Evolutionary conservation across 768 basidiomycete species (phyloP).

Genomic region (Boletus insuetus): DNA sequence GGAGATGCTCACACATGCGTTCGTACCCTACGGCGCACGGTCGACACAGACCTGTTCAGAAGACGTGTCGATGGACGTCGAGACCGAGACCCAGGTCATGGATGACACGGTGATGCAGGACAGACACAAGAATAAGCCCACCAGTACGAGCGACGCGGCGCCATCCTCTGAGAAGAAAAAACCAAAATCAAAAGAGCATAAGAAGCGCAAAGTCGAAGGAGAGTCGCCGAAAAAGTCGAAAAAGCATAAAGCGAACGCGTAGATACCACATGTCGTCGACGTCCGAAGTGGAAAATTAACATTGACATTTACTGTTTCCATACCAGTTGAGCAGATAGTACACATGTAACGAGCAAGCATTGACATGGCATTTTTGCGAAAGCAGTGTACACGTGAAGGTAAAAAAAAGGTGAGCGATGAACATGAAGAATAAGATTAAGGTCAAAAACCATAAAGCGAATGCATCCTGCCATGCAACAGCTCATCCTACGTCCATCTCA

Average conservation of each 20-base stretch:
- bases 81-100: slow-evolving; percentile 23
- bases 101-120: no score
- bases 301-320: neutral
- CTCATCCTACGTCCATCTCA: slow-evolving; percentile 69
- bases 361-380: slow-evolving; percentile 6
- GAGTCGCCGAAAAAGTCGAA: slow-evolving; percentile 46
- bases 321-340: slow-evolving; percentile 15
- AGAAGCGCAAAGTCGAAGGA: slow-evolving; percentile 49
- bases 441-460: neutral
- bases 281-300: no score
- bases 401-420: slow-evolving; percentile 21
- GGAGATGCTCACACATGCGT: slow-evolving; percentile 61
- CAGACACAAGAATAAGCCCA: slow-evolving; percentile 11
- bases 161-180: neutral
- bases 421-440: slow-evolving; percentile 28
- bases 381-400: slow-evolving; percentile 24
- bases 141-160: neutral
- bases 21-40: slow-evolving; percentile 60
- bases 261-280: neutral
- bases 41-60: neutral
- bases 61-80: slow-evolving; percentile 23
- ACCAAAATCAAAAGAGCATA: slow-evolving; percentile 28
- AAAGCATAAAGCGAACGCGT: slow-evolving; percentile 39
- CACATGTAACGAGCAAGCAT: slow-evolving; percentile 22
- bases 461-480: neutral